Conservation (phyloP, 306 rosid genomes). For the Prunus davidiana region DNA sequence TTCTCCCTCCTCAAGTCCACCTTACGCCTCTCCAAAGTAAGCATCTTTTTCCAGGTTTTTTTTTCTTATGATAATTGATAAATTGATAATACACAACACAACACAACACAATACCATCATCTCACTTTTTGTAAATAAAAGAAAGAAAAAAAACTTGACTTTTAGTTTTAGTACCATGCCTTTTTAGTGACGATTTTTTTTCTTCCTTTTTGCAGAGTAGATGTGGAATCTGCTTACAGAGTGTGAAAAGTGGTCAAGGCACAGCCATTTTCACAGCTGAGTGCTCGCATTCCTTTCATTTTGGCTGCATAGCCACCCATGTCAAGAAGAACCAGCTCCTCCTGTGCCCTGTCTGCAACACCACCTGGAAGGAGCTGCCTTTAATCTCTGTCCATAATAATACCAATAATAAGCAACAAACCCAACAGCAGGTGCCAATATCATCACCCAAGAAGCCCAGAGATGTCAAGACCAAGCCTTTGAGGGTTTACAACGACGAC, state of each 20-base stretch:
- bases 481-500: conserved; percentile 78
- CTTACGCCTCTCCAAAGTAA: conserved; percentile 66
- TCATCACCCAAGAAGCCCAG: conserved; percentile 28
- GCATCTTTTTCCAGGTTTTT: background rate
- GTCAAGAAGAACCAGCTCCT: conserved; percentile 53
- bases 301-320: conserved; percentile 72
- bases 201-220: conserved; percentile 52
- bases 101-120: too few species aligned
- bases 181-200: background rate
- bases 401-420: background rate
- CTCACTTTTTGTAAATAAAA: too few species aligned
- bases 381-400: conserved; percentile 1
- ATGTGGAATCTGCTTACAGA: conserved; percentile 83
- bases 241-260: conserved; percentile 85
- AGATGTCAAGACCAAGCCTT: conserved; percentile 44
- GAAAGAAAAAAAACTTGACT: background rate
- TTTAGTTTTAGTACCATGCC: background rate
- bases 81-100: too few species aligned
- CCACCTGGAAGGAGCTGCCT: conserved; percentile 80
- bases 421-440: background rate
- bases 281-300: conserved; percentile 90
- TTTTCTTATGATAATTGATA: background rate
- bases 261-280: conserved; percentile 96
- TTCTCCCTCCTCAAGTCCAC: conserved; percentile 77
- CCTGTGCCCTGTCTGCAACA: conserved; percentile 74